phyloP scores from a whole-genome alignment of 1,284 basidiomycete species.

The Cryptococcus jaspeensis region DNA sequence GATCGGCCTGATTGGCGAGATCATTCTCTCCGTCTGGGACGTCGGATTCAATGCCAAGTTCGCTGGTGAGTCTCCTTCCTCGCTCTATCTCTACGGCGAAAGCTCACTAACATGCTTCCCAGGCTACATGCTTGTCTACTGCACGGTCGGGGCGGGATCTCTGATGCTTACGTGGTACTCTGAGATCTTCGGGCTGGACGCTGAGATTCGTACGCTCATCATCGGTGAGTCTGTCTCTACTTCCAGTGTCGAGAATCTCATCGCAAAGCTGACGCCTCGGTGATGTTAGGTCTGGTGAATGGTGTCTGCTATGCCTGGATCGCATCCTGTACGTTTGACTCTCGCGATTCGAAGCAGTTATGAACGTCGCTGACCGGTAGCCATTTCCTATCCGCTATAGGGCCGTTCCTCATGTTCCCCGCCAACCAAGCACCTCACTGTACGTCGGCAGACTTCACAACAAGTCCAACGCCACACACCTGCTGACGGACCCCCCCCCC shows the following conservation, averaged over 20 bases:
- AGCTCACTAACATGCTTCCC: not conserved
- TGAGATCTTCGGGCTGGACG: constrained; percentile 9
- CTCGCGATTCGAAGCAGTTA: too few relatives aligned
- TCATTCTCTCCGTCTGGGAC: constrained; percentile 6
- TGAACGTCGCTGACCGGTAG: too few relatives aligned
- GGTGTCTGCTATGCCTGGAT: constrained; percentile 7
- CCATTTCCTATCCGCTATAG: too few relatives aligned
- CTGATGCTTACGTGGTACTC: constrained; percentile 8
- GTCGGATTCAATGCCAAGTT: constrained; percentile 4
- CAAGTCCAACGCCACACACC: not conserved
- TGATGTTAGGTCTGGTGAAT: constrained; percentile 13
- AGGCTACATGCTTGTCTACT: constrained; percentile 13
- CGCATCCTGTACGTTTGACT: not conserved
- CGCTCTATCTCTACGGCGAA: too few relatives aligned
- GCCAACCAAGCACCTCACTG: constrained; percentile 10
- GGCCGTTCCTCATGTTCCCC: constrained; percentile 11
- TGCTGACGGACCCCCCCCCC: too few relatives aligned
- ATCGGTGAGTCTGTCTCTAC: too few relatives aligned
- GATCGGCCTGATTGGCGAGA: constrained; percentile 9
- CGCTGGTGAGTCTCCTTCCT: constrained; percentile 1
- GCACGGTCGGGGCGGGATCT: constrained; percentile 4
- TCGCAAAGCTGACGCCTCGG: too few relatives aligned
- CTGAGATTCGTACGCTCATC: constrained; percentile 7
- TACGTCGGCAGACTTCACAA: too few relatives aligned
- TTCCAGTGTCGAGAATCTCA: not conserved